Conservation (phyloP, 495 filamentous ascomycete genomes). For the Penicillium fimorum region DNA sequence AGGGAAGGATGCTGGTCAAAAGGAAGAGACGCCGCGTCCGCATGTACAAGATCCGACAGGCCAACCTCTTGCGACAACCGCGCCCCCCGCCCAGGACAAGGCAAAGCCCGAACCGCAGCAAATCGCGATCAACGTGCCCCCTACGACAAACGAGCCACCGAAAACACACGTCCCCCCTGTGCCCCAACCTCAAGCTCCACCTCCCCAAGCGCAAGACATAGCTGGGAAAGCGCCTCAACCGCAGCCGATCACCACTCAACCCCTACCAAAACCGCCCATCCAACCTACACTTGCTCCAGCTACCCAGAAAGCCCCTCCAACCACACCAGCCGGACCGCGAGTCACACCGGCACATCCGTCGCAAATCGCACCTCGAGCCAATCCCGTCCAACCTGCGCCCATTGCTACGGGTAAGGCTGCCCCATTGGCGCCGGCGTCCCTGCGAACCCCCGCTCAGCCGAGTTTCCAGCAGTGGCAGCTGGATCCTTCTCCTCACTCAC, state of each 20-base stretch:
- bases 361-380: conserved; percentile 27
- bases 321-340: conserved; percentile 23
- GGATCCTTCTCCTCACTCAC: conserved; percentile 38
- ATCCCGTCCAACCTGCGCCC: conserved; percentile 17
- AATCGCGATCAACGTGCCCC: not conserved
- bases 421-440: conserved; percentile 15
- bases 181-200: conserved; percentile 12
- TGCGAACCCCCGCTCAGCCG: conserved; percentile 30
- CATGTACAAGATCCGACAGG: conserved; percentile 10
- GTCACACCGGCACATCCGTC: conserved; percentile 24
- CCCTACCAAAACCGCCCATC: conserved; percentile 22
- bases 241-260: conserved; percentile 36
- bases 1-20: conserved; percentile 39
- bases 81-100: conserved; percentile 14
- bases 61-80: conserved; percentile 5
- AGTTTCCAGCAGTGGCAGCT: conserved; percentile 47
- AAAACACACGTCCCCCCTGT: conserved; percentile 5
- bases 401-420: conserved; percentile 20
- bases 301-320: conserved; percentile 20
- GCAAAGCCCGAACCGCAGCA: conserved; percentile 22
- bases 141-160: conserved; percentile 17
- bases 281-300: conserved; percentile 36
- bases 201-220: conserved; percentile 20
- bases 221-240: conserved; percentile 32
- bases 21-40: conserved; percentile 25